Evolutionary conservation across 129 eudicot genomes (phyloP).

Genomic region (Tagetes patula): DNA sequence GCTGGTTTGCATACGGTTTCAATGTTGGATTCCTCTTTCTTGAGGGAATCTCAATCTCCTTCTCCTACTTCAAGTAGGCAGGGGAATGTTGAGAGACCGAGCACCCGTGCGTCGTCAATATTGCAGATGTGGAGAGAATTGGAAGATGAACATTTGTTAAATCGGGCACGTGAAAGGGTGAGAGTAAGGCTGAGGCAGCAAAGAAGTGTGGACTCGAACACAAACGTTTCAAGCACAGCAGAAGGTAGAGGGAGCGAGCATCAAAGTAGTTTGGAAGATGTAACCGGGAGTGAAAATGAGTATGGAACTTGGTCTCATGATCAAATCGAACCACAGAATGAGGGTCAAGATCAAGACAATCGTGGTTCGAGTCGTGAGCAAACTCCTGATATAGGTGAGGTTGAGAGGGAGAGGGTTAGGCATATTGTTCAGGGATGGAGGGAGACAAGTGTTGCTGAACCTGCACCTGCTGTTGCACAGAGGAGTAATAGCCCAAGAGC

Average conservation of each 20-base stretch:
- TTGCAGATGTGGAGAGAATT: slow-evolving; percentile 98
- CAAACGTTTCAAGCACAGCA: slow-evolving; percentile 62
- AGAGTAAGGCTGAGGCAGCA: slow-evolving; percentile 80
- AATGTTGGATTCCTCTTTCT: slow-evolving; percentile 86
- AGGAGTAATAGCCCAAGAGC: slow-evolving; percentile 69
- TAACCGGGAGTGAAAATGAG: slow-evolving; percentile 71
- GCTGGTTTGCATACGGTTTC: slow-evolving; percentile 97
- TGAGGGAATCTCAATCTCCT: slow-evolving; percentile 81
- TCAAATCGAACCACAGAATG: slow-evolving; percentile 51
- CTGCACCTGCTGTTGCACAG: slow-evolving; percentile 47
- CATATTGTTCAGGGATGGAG: slow-evolving; percentile 97
- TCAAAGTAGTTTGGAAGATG: slow-evolving; percentile 63
- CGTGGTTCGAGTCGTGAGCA: slow-evolving; percentile 72
- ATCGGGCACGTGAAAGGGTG: slow-evolving; percentile 77
- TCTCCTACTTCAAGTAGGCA: slow-evolving; percentile 78
- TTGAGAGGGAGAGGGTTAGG: slow-evolving; percentile 97
- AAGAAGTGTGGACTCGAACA: slow-evolving; percentile 64
- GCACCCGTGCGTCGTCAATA: slow-evolving; percentile 77
- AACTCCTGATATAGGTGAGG: slow-evolving; percentile 96
- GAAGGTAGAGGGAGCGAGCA: slow-evolving; percentile 61
- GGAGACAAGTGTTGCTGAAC: slow-evolving; percentile 78
- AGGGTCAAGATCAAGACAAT: slow-evolving; percentile 49
- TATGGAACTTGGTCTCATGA: slow-evolving; percentile 67
- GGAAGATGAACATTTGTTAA: slow-evolving; percentile 83
- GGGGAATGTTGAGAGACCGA: slow-evolving; percentile 83